Evolutionary conservation across 768 basidiomycete genomes (phyloP).

Genomic region (Xerocomellus amylosporus): DNA sequence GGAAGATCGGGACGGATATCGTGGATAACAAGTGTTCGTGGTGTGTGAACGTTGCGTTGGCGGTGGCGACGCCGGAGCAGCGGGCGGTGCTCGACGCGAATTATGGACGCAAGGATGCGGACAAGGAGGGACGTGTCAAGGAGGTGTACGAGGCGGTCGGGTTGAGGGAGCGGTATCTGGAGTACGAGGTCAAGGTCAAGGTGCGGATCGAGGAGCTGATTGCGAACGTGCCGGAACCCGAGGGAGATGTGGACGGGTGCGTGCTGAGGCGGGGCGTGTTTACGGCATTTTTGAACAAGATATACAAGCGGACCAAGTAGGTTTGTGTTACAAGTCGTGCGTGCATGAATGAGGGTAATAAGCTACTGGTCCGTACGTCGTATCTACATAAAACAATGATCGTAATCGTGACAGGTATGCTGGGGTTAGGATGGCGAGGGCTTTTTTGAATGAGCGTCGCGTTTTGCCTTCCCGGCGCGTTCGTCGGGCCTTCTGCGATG

Average conservation of each 20-base stretch:
- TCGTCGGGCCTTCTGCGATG: no score
- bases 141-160: not conserved
- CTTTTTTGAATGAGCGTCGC: no score
- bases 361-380: no score
- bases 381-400: no score
- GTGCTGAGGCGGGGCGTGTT: not conserved
- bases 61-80: not conserved
- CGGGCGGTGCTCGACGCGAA: not conserved
- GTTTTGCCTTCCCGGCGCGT: no score
- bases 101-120: not conserved
- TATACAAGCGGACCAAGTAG: no score
- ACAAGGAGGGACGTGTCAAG: not conserved
- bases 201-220: not conserved
- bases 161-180: not conserved
- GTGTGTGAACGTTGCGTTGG: conserved; percentile 1
- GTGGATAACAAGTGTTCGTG: not conserved
- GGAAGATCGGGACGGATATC: not conserved
- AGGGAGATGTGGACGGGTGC: not conserved
- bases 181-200: not conserved
- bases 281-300: no score
- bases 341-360: no score
- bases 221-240: not conserved
- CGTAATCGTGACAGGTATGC: no score
- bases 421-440: no score
- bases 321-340: no score